Evolutionary conservation across 2,329 filamentous ascomycete species (phyloP), one percentile per base, ranked within the genome.

Genomic region (Penicillium paneum): DNA sequence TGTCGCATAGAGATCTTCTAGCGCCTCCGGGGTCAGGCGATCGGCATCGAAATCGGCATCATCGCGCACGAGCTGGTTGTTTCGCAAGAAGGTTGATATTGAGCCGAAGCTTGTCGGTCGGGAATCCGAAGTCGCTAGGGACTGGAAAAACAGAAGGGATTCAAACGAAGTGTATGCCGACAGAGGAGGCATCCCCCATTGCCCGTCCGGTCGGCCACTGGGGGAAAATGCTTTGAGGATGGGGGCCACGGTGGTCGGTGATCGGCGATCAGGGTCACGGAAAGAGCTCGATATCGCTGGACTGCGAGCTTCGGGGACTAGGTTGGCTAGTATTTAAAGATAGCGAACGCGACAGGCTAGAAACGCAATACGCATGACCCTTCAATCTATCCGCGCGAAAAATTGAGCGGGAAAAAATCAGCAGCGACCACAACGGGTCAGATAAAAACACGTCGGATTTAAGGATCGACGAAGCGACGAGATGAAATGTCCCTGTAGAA

Each of bases 81-180:
- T 85, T 73, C 83, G 87, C 59, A 97, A 83, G 56, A 87, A 76
- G 61, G 88, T 82, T 55, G 91, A 91, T 59, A 94, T 89, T 63
- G 80, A 81, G 66, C 77, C 76, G 76, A 95, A 94, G 70, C 83
- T 84, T 58, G 79, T 72, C 49, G 84, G 77, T 62, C 85, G 82
- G 61, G 85, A 78, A 68, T 88, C 88, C 73, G 89, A 81, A 63
- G 79, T 79, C 63, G 85, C 81, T 61, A 95, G 81, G 57, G 87
- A 87, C 75, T 93, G 90, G 77, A 94, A 93, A 67, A 96, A 82
- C 63, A 94, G 83, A 58, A 95, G 82, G 69, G 87, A 89, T 81
- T 96, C 91, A 79, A 95, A 88, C 64, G 87, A 84, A 70, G 90
- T 93, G 76, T 94, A 92, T 67, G 81, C 79, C 69, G 84, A 81